Evolutionary conservation across 192 early-diverging fungal species (phyloP), one percentile per base, ranked within the genome.

Genomic region (Coemansia biformis): DNA sequence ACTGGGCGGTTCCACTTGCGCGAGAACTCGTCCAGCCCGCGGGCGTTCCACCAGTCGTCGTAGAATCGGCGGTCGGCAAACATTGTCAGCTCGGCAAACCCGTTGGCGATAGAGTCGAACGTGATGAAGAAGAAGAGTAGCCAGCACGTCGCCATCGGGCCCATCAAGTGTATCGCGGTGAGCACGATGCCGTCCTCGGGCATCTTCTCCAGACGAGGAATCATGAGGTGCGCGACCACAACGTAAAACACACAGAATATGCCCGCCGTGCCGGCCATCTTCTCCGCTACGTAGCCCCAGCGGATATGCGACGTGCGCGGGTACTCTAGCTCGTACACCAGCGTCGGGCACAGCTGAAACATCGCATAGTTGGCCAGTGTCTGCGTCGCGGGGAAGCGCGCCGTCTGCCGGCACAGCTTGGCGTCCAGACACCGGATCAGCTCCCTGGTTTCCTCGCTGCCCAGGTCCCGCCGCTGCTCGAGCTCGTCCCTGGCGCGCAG

Each of bases 51-150:
- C 92, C 92, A 98, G 66, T 98, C 95, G 51, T 95, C 91, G 74
- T 96, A 98, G 76, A 98, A 98, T 63, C 88, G 84, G 45, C 91
- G 86, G 67, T 98, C 95, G 13, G 95, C 92, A 66, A 98, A 98
- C 19, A 79, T 61, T 26, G 88, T 96, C 13, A 98, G 66, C 55
- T 98, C 92, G 28, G 92, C 95, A 77, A 98, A 98, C 22, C 83
- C 88, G 62, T 96, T 94, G 71, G 89, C 86, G 48, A 98, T 91
- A 56, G 86, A 93, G 66, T 98, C 95, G 65, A 98, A 98, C 22
- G 93, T 92, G 61, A 96, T 88, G 57, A 87, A 93, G 54, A 98
- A 98, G 35, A 93, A 79, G 38, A 98, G 71, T 22, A 96, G 60
- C 73, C 90, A 98, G 66, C 85, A 84, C 18, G 91, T 78, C 81